A percentile compares a stretch with the other conserved stretches of the same genome.
These are phyloP conservation scores for Volvox reticuliferus DNA, from an alignment of 139 green algal species.

Conservation along the genomic window DNA sequence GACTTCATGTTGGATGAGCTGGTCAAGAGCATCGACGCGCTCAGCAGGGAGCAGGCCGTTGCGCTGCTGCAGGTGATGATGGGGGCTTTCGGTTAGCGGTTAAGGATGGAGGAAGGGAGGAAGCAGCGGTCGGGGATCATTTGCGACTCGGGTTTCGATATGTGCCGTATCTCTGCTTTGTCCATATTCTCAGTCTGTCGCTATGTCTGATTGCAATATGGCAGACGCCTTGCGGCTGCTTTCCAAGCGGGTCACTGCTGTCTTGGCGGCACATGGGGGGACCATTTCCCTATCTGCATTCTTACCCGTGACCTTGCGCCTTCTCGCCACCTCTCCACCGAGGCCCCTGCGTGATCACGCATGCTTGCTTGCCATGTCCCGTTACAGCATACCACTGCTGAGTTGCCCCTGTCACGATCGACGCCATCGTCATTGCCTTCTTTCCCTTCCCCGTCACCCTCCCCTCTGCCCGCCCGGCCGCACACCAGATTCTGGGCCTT, in stretches of 20 bases:
- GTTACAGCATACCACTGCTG: no score
- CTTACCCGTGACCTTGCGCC: no score
- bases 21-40: slow-evolving; percentile 94
- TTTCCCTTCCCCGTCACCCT: neutral
- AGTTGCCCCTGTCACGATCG: neutral
- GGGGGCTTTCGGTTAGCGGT: neutral
- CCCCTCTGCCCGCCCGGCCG: neutral
- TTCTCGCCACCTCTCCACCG: neutral
- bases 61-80: slow-evolving; percentile 8
- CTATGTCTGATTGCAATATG: no score
- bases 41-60: slow-evolving; percentile 82
- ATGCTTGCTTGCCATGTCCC: neutral
- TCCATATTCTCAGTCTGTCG: no score
- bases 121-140: no score
- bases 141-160: no score
- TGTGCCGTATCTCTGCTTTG: no score
- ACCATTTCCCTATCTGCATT: neutral
- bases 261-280: no score
- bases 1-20: slow-evolving; percentile 92
- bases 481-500: slow-evolving; percentile 55
- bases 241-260: no score
- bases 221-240: no score
- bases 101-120: neutral
- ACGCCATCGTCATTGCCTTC: neutral
- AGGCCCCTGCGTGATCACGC: neutral